Evolutionary conservation across 1,284 basidiomycete species (phyloP), one percentile per base, ranked within the genome.

Genomic region (Entoloma clypeatum): DNA sequence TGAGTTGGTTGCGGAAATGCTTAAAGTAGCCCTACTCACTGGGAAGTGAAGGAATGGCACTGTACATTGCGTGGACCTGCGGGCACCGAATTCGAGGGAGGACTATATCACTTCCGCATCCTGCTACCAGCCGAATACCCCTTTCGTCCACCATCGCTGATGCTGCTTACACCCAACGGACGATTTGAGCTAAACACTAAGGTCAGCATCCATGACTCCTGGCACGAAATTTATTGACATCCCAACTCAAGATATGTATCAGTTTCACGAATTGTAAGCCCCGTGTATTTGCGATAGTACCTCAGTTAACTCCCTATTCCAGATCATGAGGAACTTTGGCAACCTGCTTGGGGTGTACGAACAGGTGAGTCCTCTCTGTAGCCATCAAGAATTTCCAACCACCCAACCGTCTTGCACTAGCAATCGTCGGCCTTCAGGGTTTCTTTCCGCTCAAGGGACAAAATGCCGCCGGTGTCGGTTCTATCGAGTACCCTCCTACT

Each of bases 311-410:
- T 27, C 19, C 19, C 17, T 6, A 23, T 11, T 41, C 23, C 55
- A 87, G 85, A 88, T 68, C 86, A 90, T 49, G 86, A 90, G 65
- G 88, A 93, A 54, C 69, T 87, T 30, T 98, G 94, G 94, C 92
- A 96, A 64, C 94, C 94, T 22, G 92, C 94, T 9, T 98, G 94
- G 94, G 94, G 94, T 42, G 89, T 98, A 18, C 78, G 94, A 45
- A 97, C 94, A 44, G 91, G 91, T 81, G 45, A 45, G 51, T 23
- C 41, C 40, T 39, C 10, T 18, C 22, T 32, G n/a, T 21, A 21
- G 4, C 26, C 14, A 17, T 24, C 8, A 16, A 23, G 8, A 24
- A 24, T 19, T 25, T 34, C 18, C n/a, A n/a, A n/a, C n/a, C n/a
- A n/a, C 33, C 29, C 39, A 21, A 17, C 45, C 23, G 48, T 31